Percentiles rank a stretch among this genome's conserved stretches.
Evolutionary conservation across 2,329 filamentous ascomycete genomes (phyloP).

Genomic region (Coniella lustricola): DNA sequence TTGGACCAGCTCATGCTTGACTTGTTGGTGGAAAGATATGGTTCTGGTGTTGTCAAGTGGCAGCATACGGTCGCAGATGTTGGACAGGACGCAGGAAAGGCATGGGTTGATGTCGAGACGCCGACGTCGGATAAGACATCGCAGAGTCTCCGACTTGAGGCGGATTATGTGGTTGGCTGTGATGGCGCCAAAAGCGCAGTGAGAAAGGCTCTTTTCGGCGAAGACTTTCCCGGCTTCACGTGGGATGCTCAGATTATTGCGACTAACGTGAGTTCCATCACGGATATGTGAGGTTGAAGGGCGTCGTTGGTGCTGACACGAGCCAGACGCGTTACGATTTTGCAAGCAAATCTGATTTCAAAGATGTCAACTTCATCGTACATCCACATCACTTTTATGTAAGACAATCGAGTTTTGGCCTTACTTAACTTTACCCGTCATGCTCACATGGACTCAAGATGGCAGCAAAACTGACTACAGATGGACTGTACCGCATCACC

Average conservation of each 20-base stretch:
- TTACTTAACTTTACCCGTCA: not conserved
- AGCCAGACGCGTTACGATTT: conserved; percentile 55
- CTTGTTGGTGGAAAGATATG: conserved; percentile 28
- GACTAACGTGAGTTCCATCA: conserved; percentile 45
- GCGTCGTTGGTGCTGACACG: not conserved
- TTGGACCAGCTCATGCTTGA: conserved; percentile 37
- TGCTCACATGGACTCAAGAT: conserved; percentile 31
- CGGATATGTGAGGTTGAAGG: too few species aligned
- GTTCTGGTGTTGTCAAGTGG: conserved; percentile 36
- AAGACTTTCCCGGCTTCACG: conserved; percentile 53
- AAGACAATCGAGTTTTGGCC: conserved; percentile 11
- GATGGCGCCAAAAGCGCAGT: conserved; percentile 47
- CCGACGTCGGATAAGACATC: conserved; percentile 29
- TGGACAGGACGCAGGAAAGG: conserved; percentile 37
- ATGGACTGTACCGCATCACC: conserved; percentile 56
- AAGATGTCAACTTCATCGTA: conserved; percentile 54
- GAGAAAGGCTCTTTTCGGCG: conserved; percentile 42
- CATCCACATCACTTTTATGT: conserved; percentile 52
- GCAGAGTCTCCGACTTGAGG: too few species aligned
- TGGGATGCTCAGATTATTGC: conserved; percentile 55
- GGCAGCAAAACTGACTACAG: conserved; percentile 50
- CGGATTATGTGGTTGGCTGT: conserved; percentile 50
- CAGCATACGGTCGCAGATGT: conserved; percentile 38
- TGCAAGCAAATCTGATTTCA: conserved; percentile 41
- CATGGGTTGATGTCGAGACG: conserved; percentile 39